Conservation (phyloP, 2,329 filamentous ascomycete species). For the Balansia obtecta region DNA sequence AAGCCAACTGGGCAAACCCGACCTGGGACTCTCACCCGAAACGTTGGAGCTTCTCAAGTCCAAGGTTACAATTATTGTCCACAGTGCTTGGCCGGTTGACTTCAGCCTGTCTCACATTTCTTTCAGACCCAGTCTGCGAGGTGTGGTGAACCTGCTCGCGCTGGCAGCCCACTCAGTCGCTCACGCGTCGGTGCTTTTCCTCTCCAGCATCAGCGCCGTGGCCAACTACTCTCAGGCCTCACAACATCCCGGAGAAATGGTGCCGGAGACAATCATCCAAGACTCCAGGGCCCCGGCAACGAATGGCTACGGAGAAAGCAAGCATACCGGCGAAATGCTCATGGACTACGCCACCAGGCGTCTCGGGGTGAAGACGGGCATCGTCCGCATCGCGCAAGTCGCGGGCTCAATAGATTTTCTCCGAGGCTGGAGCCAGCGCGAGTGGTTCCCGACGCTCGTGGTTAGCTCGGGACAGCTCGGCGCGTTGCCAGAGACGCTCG, state of each 20-base stretch:
- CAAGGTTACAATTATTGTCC: conserved; percentile 3
- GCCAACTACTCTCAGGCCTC: background rate
- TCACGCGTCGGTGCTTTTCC: conserved; percentile 2
- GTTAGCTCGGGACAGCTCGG: conserved; percentile 5
- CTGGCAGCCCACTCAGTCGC: background rate
- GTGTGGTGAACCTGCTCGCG: conserved; percentile 4
- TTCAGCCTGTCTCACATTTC: conserved; percentile 4
- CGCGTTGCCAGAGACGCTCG: conserved; percentile 3
- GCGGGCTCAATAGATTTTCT: conserved; percentile 1
- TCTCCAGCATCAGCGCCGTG: conserved; percentile 5
- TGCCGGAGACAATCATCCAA: conserved; percentile 3
- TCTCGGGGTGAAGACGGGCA: background rate
- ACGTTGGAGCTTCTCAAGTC: background rate
- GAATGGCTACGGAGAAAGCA: conserved; percentile 7
- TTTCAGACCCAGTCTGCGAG: conserved; percentile 3
- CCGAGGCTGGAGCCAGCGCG: conserved; percentile 4
- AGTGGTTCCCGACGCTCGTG: conserved; percentile 7
- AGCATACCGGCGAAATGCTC: conserved; percentile 5
- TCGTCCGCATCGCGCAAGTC: conserved; percentile 5
- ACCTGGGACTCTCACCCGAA: background rate
- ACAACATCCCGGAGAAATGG: background rate
- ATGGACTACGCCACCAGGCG: background rate
- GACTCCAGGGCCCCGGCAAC: background rate
- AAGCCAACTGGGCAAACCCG: background rate
- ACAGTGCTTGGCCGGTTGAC: conserved; percentile 8